phyloP scores from a whole-genome alignment of 257 asterid species.

The Ajuga chamaepitys region DNA sequence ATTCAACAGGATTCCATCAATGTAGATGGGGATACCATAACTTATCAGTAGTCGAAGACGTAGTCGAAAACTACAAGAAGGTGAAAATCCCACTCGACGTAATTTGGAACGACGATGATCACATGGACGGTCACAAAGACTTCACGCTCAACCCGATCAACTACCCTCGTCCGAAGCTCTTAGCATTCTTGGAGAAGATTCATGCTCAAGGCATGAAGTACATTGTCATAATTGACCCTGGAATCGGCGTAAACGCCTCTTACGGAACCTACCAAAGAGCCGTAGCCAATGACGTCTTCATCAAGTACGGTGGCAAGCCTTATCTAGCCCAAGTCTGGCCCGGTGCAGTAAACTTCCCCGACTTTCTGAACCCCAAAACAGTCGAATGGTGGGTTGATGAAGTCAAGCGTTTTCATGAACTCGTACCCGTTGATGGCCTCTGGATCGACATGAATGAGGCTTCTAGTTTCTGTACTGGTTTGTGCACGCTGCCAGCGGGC shows the following conservation, averaged over 20 bases:
- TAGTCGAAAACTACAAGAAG: slow-evolving; percentile 62
- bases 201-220: slow-evolving; percentile 87
- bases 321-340: slow-evolving; percentile 97
- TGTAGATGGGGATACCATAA: slow-evolving; percentile 98
- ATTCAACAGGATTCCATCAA: slow-evolving; percentile 85
- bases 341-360: slow-evolving; percentile 92
- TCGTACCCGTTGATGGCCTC: slow-evolving; percentile 85
- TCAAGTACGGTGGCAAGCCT: slow-evolving; percentile 70
- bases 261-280: slow-evolving; percentile 76
- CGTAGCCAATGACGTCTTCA: slow-evolving; percentile 72
- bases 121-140: slow-evolving; percentile 93
- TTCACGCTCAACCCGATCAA: slow-evolving; percentile 77
- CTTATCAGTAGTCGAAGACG: slow-evolving; percentile 84
- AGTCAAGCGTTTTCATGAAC: slow-evolving; percentile 69
- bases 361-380: slow-evolving; percentile 78
- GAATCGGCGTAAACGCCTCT: slow-evolving; percentile 63
- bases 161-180: slow-evolving; percentile 72
- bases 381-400: slow-evolving; percentile 93
- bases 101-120: slow-evolving; percentile 95
- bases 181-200: slow-evolving; percentile 70
- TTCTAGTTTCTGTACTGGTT: slow-evolving; percentile 73
- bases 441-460: slow-evolving; percentile 98
- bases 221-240: slow-evolving; percentile 82
- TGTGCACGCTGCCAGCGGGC: slow-evolving; percentile 69
- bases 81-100: slow-evolving; percentile 94